Conservation (phyloP, 1,139 yeast genomes). For the Nakaseomyces sp. region DNA sequence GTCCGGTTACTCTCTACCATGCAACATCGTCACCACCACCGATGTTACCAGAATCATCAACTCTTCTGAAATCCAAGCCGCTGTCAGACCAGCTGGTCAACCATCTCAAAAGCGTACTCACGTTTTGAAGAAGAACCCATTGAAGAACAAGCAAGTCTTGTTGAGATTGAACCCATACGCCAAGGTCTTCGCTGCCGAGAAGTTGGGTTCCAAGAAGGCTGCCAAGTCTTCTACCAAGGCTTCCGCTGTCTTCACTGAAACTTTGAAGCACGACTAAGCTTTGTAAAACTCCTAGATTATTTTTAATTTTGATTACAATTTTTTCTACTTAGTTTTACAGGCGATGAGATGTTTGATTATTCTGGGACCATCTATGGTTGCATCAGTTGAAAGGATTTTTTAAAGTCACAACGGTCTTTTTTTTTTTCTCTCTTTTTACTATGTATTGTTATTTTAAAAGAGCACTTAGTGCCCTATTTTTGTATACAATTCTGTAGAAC, state of each 20-base stretch:
- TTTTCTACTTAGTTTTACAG: too few species aligned
- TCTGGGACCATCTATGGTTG: not conserved
- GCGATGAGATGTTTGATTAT: not conserved
- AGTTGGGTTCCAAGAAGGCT: constrained; percentile 80
- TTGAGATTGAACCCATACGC: constrained; percentile 99
- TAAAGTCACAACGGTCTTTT: not conserved
- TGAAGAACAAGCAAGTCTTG: constrained; percentile 97
- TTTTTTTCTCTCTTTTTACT: too few species aligned
- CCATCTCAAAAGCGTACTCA: constrained; percentile 87
- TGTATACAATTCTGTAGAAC: too few species aligned
- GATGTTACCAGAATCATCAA: constrained; percentile 96
- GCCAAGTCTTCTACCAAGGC: constrained; percentile 58
- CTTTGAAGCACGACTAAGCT: constrained; percentile 48
- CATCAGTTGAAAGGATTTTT: not conserved
- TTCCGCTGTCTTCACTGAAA: constrained; percentile 61
- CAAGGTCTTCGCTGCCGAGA: constrained; percentile 88
- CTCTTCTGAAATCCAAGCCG: constrained; percentile 98
- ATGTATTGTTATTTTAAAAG: too few species aligned
- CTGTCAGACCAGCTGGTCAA: constrained; percentile 94
- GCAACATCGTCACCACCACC: constrained; percentile 88
- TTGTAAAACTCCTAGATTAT: not conserved
- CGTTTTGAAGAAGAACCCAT: constrained; percentile 99
- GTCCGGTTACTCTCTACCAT: constrained; percentile 87
- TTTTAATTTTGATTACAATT: not conserved
- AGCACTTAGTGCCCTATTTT: too few species aligned